Conservation (phyloP, 2,329 filamentous ascomycete genomes). For the Fusarium incarnatum region DNA sequence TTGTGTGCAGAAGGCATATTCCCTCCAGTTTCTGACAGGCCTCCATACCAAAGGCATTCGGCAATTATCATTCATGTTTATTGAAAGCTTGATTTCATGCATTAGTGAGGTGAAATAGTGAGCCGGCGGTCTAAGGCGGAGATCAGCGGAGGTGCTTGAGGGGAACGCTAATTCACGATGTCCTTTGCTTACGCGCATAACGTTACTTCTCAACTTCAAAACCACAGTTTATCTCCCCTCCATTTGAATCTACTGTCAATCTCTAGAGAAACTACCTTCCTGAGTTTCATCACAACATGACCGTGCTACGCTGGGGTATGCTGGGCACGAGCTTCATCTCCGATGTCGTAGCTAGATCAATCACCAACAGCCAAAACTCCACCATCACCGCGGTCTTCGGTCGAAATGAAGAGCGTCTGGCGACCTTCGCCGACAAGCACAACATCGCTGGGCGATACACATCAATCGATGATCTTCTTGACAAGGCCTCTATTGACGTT, state of each 20-base stretch:
- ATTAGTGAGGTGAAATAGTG: background rate
- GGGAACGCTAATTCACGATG: background rate
- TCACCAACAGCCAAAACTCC: constrained; percentile 12
- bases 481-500: constrained; percentile 14
- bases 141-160: background rate
- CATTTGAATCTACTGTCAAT: too few species aligned
- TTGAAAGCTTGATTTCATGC: background rate
- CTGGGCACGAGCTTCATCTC: constrained; percentile 27
- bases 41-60: background rate
- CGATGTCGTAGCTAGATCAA: constrained; percentile 16
- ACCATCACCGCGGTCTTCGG: constrained; percentile 15
- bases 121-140: background rate
- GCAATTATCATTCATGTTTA: background rate
- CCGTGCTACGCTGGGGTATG: constrained; percentile 15
- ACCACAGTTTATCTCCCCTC: rapidly evolving
- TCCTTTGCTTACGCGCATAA: background rate
- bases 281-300: background rate
- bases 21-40: too few species aligned
- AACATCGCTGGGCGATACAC: constrained; percentile 5
- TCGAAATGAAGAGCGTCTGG: constrained; percentile 3
- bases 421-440: constrained; percentile 8
- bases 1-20: too few species aligned
- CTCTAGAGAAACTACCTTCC: rapidly evolving
- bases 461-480: constrained; percentile 1
- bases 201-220: background rate